Percentiles rank a stretch among this genome's conserved stretches.
Evolutionary conservation across 495 filamentous ascomycete genomes (phyloP).

Genomic region (Neurospora sp.): DNA sequence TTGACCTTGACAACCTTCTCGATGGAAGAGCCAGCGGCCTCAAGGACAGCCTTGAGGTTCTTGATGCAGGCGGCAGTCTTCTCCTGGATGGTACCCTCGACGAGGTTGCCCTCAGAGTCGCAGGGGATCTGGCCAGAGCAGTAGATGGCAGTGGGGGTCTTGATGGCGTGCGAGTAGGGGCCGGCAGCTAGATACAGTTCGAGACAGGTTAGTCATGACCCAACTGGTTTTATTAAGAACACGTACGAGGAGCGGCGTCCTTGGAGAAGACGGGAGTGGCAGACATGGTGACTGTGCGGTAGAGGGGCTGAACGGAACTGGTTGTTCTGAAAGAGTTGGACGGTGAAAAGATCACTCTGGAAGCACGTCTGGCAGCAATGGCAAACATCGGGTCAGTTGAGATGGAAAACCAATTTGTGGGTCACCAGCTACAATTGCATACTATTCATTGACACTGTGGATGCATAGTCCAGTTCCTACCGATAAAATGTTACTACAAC

Average conservation of each 20-base stretch:
- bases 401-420: not conserved
- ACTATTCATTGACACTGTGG: not conserved
- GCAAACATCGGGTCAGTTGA: conserved; percentile 12
- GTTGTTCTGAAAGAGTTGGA: not conserved
- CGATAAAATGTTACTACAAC: not conserved
- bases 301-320: conserved; percentile 7
- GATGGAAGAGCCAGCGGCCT: conserved; percentile 66
- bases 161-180: conserved; percentile 74
- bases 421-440: not conserved
- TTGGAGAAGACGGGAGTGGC: conserved; percentile 39
- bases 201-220: not conserved
- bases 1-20: conserved; percentile 71
- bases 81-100: conserved; percentile 65
- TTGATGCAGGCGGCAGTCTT: conserved; percentile 66
- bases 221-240: not conserved
- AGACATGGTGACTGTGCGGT: conserved; percentile 29
- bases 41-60: conserved; percentile 69
- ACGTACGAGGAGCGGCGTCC: conserved; percentile 44
- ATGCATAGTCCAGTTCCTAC: not conserved
- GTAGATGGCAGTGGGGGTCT: conserved; percentile 73
- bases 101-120: conserved; percentile 60
- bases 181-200: conserved; percentile 46
- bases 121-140: conserved; percentile 90
- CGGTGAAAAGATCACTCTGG: conserved; percentile 7
- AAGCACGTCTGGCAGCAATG: conserved; percentile 8